Percentiles rank a stretch among this genome's conserved stretches.
These are phyloP conservation scores for Lecanicillium sp. DNA, from an alignment of 2,329 filamentous ascomycete genomes.

Conservation along the genomic window DNA sequence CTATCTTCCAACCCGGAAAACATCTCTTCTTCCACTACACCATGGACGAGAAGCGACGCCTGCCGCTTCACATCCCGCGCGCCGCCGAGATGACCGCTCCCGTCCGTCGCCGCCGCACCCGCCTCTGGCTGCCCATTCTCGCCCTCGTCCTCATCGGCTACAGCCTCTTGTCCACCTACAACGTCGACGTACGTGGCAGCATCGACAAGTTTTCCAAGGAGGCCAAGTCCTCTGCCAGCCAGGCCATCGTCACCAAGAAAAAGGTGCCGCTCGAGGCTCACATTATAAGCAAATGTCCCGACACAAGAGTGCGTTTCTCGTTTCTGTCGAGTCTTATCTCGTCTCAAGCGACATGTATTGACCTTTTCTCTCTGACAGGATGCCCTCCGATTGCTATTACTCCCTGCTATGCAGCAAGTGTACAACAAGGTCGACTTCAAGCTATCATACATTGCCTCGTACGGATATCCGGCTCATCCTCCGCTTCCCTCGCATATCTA, in stretches of 20 bases:
- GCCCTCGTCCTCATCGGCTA: conserved; percentile 22
- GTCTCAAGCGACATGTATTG: too few relatives aligned
- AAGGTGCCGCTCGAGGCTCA: conserved; percentile 82
- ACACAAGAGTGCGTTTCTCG: conserved; percentile 56
- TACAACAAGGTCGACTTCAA: conserved; percentile 84
- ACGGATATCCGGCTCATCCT: conserved; percentile 25
- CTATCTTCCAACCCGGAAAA: neutral
- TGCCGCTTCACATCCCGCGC: conserved; percentile 18
- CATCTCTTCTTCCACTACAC: neutral
- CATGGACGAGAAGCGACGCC: conserved; percentile 28
- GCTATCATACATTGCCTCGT: conserved; percentile 84
- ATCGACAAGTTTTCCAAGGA: conserved; percentile 6
- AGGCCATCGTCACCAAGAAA: conserved; percentile 14
- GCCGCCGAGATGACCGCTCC: conserved; percentile 9
- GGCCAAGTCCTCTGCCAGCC: neutral
- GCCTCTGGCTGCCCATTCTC: conserved; percentile 19
- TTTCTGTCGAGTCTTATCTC: too few relatives aligned
- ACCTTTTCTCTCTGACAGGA: conserved; percentile 36
- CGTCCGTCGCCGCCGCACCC: conserved; percentile 20
- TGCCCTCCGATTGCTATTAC: conserved; percentile 72
- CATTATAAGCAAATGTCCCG: conserved; percentile 96
- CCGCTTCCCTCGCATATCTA: neutral
- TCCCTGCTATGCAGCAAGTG: conserved; percentile 80
- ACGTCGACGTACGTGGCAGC: neutral
- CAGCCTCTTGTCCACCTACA: conserved; percentile 13